Evolutionary conservation across 1,284 basidiomycete species (phyloP), one percentile per base, ranked within the genome.

Genomic region (Apiotrichum gamsii): DNA sequence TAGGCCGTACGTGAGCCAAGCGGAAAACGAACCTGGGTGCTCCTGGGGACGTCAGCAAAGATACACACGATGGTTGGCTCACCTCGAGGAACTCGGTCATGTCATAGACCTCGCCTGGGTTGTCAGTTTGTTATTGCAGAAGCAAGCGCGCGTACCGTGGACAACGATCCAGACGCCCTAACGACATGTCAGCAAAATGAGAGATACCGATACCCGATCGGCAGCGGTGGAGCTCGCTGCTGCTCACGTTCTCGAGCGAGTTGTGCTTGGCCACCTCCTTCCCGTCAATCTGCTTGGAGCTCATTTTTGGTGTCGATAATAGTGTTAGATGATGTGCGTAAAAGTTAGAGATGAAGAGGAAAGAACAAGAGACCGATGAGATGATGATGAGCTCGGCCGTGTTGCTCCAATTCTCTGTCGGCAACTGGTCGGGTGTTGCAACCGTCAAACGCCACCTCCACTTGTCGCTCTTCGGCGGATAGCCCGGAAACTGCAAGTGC

Each of bases 111-210:
- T 82, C 77, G 44, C 80, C 80, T 81, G 60, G 20, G 10, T 24
- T 16, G 15, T 40, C 10, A 21, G 20, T 14, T 24, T 24, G 49
- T 41, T 2, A 47, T 41, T 20, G 52, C 49, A 45, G 25, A 11
- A 28, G 25, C 25, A 6, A 11, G 8, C 8, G 6, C 11, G 25
- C 76, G 41, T 55, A 83, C 85, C 87, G 69, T 90, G 87, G 3
- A 93, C 82, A 47, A 90, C 87, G 57, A 91, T 87, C 87, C 87
- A 90, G 54, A 88, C 90, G 54, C 82, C 86, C 58, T 87, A 45
- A 3, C 5, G 14, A 4, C n/a, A 24, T 8, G 34, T 56, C 41
- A 60, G 49, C 51, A 21, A 16, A n/a, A n/a, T n/a, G n/a, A n/a
- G n/a, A n/a, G n/a, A n/a, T n/a, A n/a, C n/a, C n/a, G n/a, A n/a